Percentiles rank a stretch among this genome's conserved stretches.
phyloP scores from a whole-genome alignment of 208 protist species.

The Leishmania aethiopica region DNA sequence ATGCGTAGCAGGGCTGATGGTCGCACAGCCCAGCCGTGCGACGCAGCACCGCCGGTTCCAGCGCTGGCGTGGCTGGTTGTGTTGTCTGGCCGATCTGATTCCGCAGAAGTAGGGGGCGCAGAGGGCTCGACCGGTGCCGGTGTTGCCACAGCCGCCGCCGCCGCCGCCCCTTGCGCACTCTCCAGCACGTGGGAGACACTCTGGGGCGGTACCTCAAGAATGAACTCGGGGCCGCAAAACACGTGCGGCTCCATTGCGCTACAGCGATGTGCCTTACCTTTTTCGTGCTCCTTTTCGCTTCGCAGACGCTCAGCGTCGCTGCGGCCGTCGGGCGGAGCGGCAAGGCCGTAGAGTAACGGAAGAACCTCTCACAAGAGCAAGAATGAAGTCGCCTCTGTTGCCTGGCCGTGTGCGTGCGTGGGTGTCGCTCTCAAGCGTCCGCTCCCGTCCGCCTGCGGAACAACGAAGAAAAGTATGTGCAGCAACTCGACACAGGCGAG shows the following conservation, averaged over 20 bases:
- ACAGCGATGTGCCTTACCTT: background rate
- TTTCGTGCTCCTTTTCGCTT: background rate
- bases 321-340: background rate
- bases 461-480: background rate
- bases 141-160: constrained; percentile 34
- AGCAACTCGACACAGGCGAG: background rate
- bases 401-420: background rate
- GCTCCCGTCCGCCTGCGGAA: background rate
- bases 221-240: constrained; percentile 93
- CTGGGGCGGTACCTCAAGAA: constrained; percentile 95
- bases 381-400: background rate
- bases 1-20: constrained; percentile 84
- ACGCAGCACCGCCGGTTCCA: constrained; percentile 72
- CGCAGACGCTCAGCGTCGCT: background rate
- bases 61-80: background rate
- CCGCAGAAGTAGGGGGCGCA: background rate
- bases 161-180: constrained; percentile 88
- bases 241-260: constrained; percentile 96
- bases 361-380: background rate
- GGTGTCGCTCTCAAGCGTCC: background rate
- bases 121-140: background rate
- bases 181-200: constrained; percentile 93
- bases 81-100: background rate
- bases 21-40: constrained; percentile 97
- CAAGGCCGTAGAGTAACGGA: background rate